Conservation (phyloP, 2,329 filamentous ascomycete species). For the Phyllosticta citrichinensis region DNA sequence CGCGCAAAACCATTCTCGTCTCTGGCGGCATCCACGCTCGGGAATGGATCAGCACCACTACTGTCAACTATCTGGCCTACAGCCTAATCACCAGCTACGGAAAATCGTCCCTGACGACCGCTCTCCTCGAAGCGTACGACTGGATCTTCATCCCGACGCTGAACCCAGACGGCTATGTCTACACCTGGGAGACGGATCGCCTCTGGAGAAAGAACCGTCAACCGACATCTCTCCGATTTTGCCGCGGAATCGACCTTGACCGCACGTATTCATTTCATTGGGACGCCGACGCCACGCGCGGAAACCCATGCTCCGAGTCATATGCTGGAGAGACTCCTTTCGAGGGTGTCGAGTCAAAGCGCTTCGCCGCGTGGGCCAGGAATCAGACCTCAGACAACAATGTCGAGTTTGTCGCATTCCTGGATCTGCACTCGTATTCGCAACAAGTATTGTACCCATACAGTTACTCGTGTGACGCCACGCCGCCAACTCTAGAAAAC, state of each 20-base stretch:
- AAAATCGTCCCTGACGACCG: conserved; percentile 59
- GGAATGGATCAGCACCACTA: conserved; percentile 93
- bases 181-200: conserved; percentile 84
- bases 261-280: conserved; percentile 78
- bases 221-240: conserved; percentile 70
- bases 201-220: conserved; percentile 94
- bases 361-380: conserved; percentile 70
- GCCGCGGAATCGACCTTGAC: conserved; percentile 80
- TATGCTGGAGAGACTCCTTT: conserved; percentile 79
- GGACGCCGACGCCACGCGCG: conserved; percentile 53
- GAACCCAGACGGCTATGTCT: conserved; percentile 91
- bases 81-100: conserved; percentile 75
- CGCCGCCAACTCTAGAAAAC: conserved; percentile 82
- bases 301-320: conserved; percentile 83
- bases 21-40: conserved; percentile 83
- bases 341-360: conserved; percentile 66
- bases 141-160: conserved; percentile 78
- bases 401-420: conserved; percentile 67
- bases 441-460: conserved; percentile 93
- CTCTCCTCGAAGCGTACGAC: conserved; percentile 74
- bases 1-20: conserved; percentile 68
- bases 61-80: conserved; percentile 85
- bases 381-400: conserved; percentile 64
- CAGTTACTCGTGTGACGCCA: conserved; percentile 66
- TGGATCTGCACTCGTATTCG: conserved; percentile 91